phyloP scores from a whole-genome alignment of 768 basidiomycete species.

The Xerocomellus amylosporus region DNA sequence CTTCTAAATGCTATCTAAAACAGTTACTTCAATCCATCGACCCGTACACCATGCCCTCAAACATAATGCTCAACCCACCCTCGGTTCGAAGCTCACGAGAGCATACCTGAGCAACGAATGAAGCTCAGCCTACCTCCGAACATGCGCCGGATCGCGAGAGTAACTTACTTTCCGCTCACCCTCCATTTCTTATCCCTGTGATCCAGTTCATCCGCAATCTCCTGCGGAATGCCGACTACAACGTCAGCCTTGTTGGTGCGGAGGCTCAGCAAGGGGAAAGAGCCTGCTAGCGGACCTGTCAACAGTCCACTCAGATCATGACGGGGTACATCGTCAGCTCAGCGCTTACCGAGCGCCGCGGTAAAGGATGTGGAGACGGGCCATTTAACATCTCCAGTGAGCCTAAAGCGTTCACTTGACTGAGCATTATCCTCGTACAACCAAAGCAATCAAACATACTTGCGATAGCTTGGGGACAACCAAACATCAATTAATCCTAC shows the following conservation, averaged over 20 bases:
- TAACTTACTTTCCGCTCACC: constrained; percentile 66
- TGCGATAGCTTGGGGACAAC: constrained; percentile 62
- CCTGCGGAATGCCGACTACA: constrained; percentile 71
- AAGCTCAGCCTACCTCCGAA: background rate
- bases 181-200: constrained; percentile 69
- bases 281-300: constrained; percentile 71
- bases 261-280: constrained; percentile 79
- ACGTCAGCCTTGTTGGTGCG: constrained; percentile 97
- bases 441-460: constrained; percentile 47
- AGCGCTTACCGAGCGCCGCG: constrained; percentile 59
- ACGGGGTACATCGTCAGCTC: background rate
- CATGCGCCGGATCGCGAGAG: background rate
- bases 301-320: constrained; percentile 3
- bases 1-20: background rate
- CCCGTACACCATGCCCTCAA: too few species aligned
- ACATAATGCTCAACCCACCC: background rate
- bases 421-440: background rate
- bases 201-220: constrained; percentile 67
- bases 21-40: too few species aligned
- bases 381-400: constrained; percentile 89
- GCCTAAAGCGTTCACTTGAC: constrained; percentile 41
- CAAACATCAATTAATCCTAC: constrained; percentile 1
- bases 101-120: constrained; percentile 23
- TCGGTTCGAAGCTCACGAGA: constrained; percentile 32
- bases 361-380: constrained; percentile 74